Evolutionary conservation across 768 basidiomycete genomes (phyloP), one percentile per base, ranked within the genome.

Genomic region (Leccinellum luteum): DNA sequence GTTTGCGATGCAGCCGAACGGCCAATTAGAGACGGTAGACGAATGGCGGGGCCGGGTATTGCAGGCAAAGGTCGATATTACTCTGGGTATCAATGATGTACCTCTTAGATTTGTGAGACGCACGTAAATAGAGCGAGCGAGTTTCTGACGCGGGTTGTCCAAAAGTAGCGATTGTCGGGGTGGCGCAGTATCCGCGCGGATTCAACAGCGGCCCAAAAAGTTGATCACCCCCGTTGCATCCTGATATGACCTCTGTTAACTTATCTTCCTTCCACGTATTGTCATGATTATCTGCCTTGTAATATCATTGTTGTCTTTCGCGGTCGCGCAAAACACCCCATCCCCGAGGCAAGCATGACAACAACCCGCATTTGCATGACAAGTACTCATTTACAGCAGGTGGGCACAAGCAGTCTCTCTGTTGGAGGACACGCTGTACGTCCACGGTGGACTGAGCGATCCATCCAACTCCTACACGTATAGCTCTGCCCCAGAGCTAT

Each of bases 361-460:
- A 19, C 25, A 2, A 6, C 6, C n/a, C 21, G 30, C 8, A 9
- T 30, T 41, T 23, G 28, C n/a, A 43, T 6, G 28, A 45, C 49
- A 55, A 44, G 17, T 19, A 31, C 61, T 64, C 31, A 68, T 38
- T 28, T n/a, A 25, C 15, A 38, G 21, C 45, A 94, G 94, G 77
- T 96, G 94, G 94, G 94, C 87, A 28, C 91, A 92, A 61, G 89
- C 90, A 5, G 74, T 77, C 1, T 80, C 84, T 19, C 65, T 87
- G 44, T 69, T 88, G 23, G 76, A 81, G 64, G 78, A 83, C 60
- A 76, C 77, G 12, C 76, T 95, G 44, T 85, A 85, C 67, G 74
- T 94, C 43, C 85, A 90, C 57, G 94, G 93, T 35, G 94, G 94
- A 49, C 85, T 91, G 69, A 87, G 85, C 41, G 90, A 93, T 71